These are phyloP conservation scores for Pittosporum tobira DNA, from an alignment of 129 eudicot genomes.

Conservation along the genomic window DNA sequence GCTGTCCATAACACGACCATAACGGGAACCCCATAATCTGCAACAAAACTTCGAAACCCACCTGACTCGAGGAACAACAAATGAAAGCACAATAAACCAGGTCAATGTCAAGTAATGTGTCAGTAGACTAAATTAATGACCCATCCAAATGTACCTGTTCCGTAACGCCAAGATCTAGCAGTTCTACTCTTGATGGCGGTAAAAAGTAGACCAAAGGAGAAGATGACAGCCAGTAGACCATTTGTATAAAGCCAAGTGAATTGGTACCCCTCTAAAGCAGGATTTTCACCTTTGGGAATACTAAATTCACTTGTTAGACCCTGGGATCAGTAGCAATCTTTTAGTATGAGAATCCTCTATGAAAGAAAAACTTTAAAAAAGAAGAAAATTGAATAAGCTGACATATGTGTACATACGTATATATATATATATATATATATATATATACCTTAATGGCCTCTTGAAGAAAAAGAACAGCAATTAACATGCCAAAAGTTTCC, in stretches of 20 bases:
- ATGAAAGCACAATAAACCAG: not conserved
- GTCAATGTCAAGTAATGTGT: not conserved
- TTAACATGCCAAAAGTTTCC: slow-evolving; percentile 91
- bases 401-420: no score
- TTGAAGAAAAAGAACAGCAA: slow-evolving; percentile 81
- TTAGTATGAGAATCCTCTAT: no score
- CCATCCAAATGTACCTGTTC: no score
- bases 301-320: slow-evolving; percentile 67
- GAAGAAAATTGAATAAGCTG: no score
- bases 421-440: no score
- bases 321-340: no score
- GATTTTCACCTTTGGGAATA: slow-evolving; percentile 40
- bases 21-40: slow-evolving; percentile 56
- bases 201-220: slow-evolving; percentile 53
- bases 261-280: slow-evolving; percentile 21
- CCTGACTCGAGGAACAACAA: no score
- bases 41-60: slow-evolving; percentile 26
- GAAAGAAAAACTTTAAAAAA: no score
- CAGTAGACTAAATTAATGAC: no score
- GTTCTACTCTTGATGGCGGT: slow-evolving; percentile 51
- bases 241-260: slow-evolving; percentile 60
- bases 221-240: slow-evolving; percentile 59
- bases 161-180: slow-evolving; percentile 76
- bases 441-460: slow-evolving; percentile 84
- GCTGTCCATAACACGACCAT: slow-evolving; percentile 44